Evolutionary conservation across 75 land plant species (phyloP).

Genomic region (Gnetum montanum): DNA sequence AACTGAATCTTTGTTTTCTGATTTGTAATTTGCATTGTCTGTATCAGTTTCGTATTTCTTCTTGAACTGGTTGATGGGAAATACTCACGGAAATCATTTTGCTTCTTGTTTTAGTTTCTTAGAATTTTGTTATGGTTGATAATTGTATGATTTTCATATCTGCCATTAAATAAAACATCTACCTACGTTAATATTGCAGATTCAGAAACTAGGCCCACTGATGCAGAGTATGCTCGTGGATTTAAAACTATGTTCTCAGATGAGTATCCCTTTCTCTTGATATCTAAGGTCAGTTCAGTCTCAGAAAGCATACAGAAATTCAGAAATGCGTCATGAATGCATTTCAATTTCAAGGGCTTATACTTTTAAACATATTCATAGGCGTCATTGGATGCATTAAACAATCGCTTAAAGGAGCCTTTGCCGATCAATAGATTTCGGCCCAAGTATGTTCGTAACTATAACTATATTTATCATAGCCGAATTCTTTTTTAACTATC

Average conservation of each 20-base stretch:
- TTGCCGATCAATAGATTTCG: constrained; percentile 81
- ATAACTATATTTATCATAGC: background rate
- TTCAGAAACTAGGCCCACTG: constrained; percentile 43
- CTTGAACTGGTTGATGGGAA: too few relatives aligned
- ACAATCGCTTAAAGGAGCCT: constrained; percentile 42
- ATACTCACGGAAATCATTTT: too few relatives aligned
- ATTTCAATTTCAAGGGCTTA: background rate
- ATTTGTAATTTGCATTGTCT: too few relatives aligned
- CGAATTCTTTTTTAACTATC: background rate
- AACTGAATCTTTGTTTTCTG: too few relatives aligned
- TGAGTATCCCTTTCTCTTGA: constrained; percentile 60
- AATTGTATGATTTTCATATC: too few relatives aligned
- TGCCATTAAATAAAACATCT: too few relatives aligned
- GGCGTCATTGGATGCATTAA: constrained; percentile 77
- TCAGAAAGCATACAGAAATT: background rate
- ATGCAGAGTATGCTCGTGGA: constrained; percentile 71
- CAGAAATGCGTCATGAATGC: background rate
- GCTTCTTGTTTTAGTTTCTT: too few relatives aligned
- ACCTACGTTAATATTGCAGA: constrained; percentile 29
- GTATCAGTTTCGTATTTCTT: too few relatives aligned
- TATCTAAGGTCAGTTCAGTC: constrained; percentile 56
- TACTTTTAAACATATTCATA: constrained; percentile 17
- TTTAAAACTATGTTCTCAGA: constrained; percentile 64
- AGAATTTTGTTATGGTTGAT: too few relatives aligned
- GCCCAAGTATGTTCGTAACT: constrained; percentile 61